Percentiles rank a stretch among this genome's conserved stretches.
phyloP scores from a whole-genome alignment of 2,329 filamentous ascomycete genomes.

The Colletotrichum sp. region DNA sequence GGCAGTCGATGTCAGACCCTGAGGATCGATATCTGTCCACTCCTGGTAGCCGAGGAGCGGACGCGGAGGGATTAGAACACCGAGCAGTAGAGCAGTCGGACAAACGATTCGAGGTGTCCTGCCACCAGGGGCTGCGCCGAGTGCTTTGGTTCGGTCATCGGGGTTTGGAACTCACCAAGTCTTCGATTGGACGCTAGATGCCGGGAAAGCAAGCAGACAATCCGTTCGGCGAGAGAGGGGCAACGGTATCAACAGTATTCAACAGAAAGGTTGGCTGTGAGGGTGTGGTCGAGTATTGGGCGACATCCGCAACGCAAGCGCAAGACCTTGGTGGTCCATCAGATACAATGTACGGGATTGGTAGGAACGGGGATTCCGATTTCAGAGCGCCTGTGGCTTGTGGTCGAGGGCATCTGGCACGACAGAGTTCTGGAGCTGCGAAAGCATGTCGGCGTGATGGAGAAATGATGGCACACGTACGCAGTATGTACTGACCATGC shows the following conservation, averaged over 20 bases:
- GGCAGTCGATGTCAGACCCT: not conserved
- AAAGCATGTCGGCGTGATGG: not conserved
- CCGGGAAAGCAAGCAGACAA: not conserved
- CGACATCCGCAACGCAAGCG: not conserved
- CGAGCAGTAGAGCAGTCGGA: not conserved
- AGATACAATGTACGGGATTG: not conserved
- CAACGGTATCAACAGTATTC: not conserved
- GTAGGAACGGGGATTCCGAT: not conserved
- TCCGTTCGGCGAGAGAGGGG: not conserved
- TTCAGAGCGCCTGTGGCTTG: not conserved
- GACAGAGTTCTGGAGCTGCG: not conserved
- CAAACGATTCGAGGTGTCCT: not conserved
- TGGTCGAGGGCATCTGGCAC: not conserved
- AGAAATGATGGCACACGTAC: not conserved
- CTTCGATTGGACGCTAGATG: not conserved
- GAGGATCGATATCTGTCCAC: slow-evolving; percentile 3
- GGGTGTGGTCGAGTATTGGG: not conserved
- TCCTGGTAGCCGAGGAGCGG: not conserved
- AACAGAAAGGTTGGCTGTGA: not conserved
- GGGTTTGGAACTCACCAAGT: not conserved
- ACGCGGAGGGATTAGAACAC: slow-evolving; percentile 18
- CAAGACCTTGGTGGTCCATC: not conserved
- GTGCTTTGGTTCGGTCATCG: not conserved
- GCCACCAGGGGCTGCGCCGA: not conserved
- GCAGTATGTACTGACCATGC: not conserved